Conservation (phyloP, 1,284 basidiomycete genomes). For the Trichosporon asahii region DNA sequence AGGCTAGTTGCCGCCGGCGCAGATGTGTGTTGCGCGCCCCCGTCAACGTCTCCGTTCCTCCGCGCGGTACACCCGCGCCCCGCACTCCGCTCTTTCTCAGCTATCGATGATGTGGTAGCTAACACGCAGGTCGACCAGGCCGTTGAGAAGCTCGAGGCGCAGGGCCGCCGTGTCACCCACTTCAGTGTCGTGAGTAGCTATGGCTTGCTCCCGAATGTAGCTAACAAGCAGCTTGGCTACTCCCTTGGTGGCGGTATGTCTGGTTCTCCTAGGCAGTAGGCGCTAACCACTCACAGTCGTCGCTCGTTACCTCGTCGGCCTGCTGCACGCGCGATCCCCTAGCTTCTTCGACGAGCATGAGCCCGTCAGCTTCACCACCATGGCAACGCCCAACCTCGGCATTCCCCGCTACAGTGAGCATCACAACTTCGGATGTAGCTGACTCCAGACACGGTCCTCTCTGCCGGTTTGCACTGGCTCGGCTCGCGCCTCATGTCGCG, state of each 20-base stretch:
- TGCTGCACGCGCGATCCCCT: constrained; percentile 41
- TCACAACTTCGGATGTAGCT: neutral
- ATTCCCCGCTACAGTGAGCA: constrained; percentile 43
- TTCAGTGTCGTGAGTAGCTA: constrained; percentile 42
- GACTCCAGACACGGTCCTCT: constrained; percentile 56
- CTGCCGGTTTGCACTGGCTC: constrained; percentile 59
- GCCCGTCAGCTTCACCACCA: constrained; percentile 44
- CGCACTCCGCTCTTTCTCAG: neutral
- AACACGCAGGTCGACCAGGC: constrained; percentile 38
- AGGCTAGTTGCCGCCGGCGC: neutral
- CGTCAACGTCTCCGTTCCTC: neutral
- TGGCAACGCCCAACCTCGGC: constrained; percentile 46
- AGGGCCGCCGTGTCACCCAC: constrained; percentile 33
- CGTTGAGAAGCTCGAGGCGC: constrained; percentile 33
- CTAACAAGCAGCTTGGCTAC: constrained; percentile 41
- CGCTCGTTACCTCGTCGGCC: constrained; percentile 46
- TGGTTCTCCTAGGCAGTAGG: neutral
- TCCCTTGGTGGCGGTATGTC: constrained; percentile 48
- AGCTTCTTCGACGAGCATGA: constrained; percentile 43
- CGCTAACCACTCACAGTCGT: constrained; percentile 34
- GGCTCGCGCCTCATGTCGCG: constrained; percentile 74
- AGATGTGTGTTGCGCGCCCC: neutral
- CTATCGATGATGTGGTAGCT: neutral
- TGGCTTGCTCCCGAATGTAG: neutral
- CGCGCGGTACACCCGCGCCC: neutral